These are phyloP conservation scores for Arabidopsis suecica DNA, from an alignment of 345 rosid species.

Conservation along the genomic window DNA sequence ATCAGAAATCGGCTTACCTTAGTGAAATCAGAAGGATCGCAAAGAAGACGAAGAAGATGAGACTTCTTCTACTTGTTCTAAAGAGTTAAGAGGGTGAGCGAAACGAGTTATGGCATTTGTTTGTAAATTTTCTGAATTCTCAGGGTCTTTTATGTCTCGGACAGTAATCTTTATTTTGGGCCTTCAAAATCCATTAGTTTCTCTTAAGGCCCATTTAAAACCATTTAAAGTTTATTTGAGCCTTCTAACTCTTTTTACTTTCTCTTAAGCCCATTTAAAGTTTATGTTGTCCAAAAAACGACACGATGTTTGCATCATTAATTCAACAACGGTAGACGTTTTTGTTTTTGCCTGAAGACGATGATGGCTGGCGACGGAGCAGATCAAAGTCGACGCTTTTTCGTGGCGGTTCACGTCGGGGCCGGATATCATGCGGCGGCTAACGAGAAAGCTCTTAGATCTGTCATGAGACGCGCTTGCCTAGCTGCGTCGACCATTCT, in stretches of 20 bases:
- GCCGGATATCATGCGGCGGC: constrained; percentile 83
- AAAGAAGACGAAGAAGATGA: constrained; percentile 32
- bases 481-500: constrained; percentile 81
- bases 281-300: constrained; percentile 7
- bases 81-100: constrained; percentile 18
- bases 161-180: background rate
- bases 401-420: constrained; percentile 95
- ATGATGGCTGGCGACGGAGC: constrained; percentile 45
- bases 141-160: constrained; percentile 10
- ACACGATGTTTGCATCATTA: constrained; percentile 11
- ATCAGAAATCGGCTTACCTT: constrained; percentile 30
- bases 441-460: constrained; percentile 77
- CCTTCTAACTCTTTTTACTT: background rate
- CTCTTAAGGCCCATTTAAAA: background rate
- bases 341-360: constrained; percentile 17
- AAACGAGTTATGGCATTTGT: constrained; percentile 20
- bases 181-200: background rate
- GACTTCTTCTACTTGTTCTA: constrained; percentile 7
- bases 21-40: constrained; percentile 33
- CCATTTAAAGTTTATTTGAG: background rate
- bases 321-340: background rate
- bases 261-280: background rate
- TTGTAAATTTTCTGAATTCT: constrained; percentile 19
- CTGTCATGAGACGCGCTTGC: constrained; percentile 94
- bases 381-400: constrained; percentile 64